Percentiles rank a stretch among this genome's conserved stretches.
Conservation (phyloP, 495 filamentous ascomycete species). For the Opeltia flavorubescens region DNA sequence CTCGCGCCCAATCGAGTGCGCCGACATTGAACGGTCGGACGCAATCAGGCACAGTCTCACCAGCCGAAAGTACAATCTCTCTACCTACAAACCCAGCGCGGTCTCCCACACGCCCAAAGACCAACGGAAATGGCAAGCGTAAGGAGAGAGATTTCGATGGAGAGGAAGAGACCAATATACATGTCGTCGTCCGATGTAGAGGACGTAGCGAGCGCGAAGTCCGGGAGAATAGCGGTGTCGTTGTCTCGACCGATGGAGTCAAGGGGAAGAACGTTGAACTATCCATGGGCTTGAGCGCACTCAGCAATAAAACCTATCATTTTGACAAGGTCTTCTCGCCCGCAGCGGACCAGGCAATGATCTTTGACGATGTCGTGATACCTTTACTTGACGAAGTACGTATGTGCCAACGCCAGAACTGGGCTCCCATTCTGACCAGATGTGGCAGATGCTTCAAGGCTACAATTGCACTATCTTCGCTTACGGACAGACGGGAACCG, state of each 20-base stretch:
- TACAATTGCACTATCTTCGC: conserved; percentile 99
- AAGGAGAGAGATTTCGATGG: conserved; percentile 77
- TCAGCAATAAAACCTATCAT: conserved; percentile 91
- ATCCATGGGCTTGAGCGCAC: conserved; percentile 79
- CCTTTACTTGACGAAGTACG: conserved; percentile 84
- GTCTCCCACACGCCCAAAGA: conserved; percentile 24
- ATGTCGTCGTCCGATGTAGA: conserved; percentile 88
- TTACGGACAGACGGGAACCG: conserved; percentile 94
- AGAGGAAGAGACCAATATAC: conserved; percentile 83
- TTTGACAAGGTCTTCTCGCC: conserved; percentile 97
- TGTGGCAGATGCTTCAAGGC: conserved; percentile 70
- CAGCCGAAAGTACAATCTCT: conserved; percentile 48
- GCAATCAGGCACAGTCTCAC: conserved; percentile 39
- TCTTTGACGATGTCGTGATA: conserved; percentile 87
- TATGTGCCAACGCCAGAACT: neutral
- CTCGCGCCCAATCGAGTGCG: conserved; percentile 31
- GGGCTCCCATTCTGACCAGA: neutral
- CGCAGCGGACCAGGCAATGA: conserved; percentile 80
- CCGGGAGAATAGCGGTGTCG: conserved; percentile 82
- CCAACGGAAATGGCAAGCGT: conserved; percentile 45
- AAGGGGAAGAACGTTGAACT: conserved; percentile 72
- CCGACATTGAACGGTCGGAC: conserved; percentile 27
- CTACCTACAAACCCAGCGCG: conserved; percentile 34
- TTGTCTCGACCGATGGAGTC: conserved; percentile 72
- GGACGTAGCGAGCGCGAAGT: conserved; percentile 88